phyloP scores from a whole-genome alignment of 2,329 filamentous ascomycete genomes.

The Furcasterigmium sp. region DNA sequence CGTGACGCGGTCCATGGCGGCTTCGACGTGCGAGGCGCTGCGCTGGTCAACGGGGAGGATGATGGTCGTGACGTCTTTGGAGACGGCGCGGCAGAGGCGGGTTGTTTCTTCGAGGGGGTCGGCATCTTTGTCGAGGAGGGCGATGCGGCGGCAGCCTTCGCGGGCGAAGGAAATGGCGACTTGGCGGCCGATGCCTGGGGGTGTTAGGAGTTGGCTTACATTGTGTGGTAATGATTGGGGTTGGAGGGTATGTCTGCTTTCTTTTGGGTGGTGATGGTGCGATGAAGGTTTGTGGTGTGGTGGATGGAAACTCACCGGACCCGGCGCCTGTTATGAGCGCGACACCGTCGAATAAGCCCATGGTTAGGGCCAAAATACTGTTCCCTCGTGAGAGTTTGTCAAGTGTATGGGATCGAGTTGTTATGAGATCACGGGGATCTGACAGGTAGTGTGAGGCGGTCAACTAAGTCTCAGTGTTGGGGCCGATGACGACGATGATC shows the following conservation, averaged over 20 bases:
- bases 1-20: constrained; percentile 24
- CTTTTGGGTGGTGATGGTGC: no score
- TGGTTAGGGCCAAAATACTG: constrained; percentile 1
- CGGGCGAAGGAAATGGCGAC: constrained; percentile 35
- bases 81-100: constrained; percentile 19
- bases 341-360: constrained; percentile 22
- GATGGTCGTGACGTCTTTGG: constrained; percentile 19
- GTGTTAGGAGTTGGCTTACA: not conserved
- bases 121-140: constrained; percentile 31
- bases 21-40: constrained; percentile 24
- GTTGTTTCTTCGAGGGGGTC: constrained; percentile 25
- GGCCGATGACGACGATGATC: no score
- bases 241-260: no score
- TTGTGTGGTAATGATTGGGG: no score
- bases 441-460: no score
- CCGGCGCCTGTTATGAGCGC: constrained; percentile 24
- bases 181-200: constrained; percentile 35
- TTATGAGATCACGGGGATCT: no score
- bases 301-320: constrained; percentile 22
- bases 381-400: not conserved
- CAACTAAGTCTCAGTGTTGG: no score
- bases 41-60: constrained; percentile 26
- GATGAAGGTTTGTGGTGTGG: no score
- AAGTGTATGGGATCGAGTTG: not conserved
- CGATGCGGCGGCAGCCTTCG: constrained; percentile 36